Base-by-base conservation (phyloP, 345 rosid genomes). In the Ricinus communis region DNA sequence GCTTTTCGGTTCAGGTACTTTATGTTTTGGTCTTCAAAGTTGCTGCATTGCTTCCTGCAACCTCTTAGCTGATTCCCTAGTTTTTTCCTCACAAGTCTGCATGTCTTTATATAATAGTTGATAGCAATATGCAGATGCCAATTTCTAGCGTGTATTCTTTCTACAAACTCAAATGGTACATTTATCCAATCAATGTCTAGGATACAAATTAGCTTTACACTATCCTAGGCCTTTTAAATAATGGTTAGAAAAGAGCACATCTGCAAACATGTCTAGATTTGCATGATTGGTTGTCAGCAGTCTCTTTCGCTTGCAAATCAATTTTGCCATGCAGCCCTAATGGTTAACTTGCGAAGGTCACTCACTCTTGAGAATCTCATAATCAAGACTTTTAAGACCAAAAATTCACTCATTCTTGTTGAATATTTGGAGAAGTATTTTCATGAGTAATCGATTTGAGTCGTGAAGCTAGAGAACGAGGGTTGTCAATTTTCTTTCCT, bases 391-490 rank as follows among this genome's bases (percentile, higher is more conserved):
- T 40, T n/a, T 1, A n/a, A 3, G 40, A 40, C 47, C 9, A 59
- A 30, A 59, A 25, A 27, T 55, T 16, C 50, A 28, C 52, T 55
- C 55, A 21, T 13, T 72, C 38, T 55, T 46, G 63, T 59, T 65
- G 88, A 70, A 87, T 78, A 67, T 80, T 83, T 0, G 87, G 85
- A 49, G 82, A 81, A 30, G 73, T 76, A 59, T 81, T 87, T 79
- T 76, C 87, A 19, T 8, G 77, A 27, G 71, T 25, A 67, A 52
- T 45, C 58, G 31, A 54, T 45, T 43, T 63, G 68, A 61, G 59
- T 52, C 68, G 77, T 43, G 72, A 66, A 40, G 72, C 38, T 51
- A 63, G 77, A 69, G 73, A 76, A 60, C 31, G 52, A 38, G 80
- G 53, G 18, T 49, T 58, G 22, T 52, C 69, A 5, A 54, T 55